phyloP scores from a whole-genome alignment of 768 basidiomycete species.

The Trametes villosa region DNA sequence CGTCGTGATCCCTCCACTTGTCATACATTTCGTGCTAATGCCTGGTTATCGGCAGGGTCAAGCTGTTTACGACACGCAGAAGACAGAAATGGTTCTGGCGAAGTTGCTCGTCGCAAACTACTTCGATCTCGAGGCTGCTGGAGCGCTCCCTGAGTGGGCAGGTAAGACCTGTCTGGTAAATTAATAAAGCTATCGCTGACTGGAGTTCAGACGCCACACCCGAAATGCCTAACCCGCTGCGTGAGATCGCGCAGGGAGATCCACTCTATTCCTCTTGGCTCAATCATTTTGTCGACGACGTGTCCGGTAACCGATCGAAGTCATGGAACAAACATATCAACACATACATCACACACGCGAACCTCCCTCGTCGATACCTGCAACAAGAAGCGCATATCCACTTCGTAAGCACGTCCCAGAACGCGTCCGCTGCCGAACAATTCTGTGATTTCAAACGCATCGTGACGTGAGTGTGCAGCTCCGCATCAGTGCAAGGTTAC shows the following conservation, averaged over 20 bases:
- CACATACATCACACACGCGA: constrained; percentile 42
- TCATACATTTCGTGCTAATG: not conserved
- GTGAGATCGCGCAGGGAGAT: constrained; percentile 7
- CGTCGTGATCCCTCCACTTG: not conserved
- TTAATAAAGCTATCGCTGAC: not conserved
- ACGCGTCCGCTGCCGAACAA: constrained; percentile 44
- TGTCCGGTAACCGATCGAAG: constrained; percentile 49
- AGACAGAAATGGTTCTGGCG: not conserved
- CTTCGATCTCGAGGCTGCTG: not conserved
- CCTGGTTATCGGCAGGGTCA: not conserved
- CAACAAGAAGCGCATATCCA: constrained; percentile 43
- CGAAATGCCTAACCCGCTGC: constrained; percentile 6
- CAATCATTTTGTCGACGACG: constrained; percentile 38
- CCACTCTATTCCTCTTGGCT: constrained; percentile 9
- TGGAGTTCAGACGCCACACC: not conserved
- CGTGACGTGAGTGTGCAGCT: constrained; percentile 31
- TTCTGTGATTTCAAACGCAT: constrained; percentile 35
- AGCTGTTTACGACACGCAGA: no score
- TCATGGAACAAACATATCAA: constrained; percentile 52
- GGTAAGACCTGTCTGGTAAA: not conserved
- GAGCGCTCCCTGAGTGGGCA: not conserved
- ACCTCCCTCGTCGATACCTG: constrained; percentile 40
- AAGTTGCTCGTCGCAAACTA: not conserved
- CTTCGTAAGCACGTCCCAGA: constrained; percentile 45
- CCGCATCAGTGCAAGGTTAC: not conserved